phyloP scores from a whole-genome alignment of 129 eudicot genomes.

The Flaveria linearis region DNA sequence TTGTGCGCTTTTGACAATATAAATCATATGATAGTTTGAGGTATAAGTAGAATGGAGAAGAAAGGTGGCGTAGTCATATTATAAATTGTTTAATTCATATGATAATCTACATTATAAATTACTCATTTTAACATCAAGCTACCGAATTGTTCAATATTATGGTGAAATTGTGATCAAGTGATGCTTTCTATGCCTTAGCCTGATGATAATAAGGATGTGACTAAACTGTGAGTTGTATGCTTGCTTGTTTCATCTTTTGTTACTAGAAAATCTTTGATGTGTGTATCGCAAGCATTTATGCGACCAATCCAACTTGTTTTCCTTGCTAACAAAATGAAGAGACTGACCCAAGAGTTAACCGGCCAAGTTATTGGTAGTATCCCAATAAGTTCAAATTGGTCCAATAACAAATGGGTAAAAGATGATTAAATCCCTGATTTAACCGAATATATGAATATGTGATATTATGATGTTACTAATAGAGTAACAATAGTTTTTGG shows the following conservation, averaged over 20 bases:
- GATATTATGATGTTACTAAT: background rate
- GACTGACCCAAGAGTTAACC: background rate
- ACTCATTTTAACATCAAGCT: background rate
- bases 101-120: background rate
- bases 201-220: background rate
- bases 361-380: background rate
- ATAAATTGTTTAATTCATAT: background rate
- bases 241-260: background rate
- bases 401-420: background rate
- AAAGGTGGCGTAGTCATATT: background rate
- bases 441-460: too few species aligned
- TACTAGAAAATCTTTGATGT: background rate
- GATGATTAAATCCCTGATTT: background rate
- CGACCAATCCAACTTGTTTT: background rate
- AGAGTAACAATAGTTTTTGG: conserved; percentile 2
- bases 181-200: background rate
- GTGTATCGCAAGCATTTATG: background rate
- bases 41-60: background rate
- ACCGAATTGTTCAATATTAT: background rate
- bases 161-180: background rate
- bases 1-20: background rate
- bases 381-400: background rate
- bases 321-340: background rate
- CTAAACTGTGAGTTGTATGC: background rate
- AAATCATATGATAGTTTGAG: background rate